Conservation (phyloP, 2,329 filamentous ascomycete genomes). For the Alternaria panax region DNA sequence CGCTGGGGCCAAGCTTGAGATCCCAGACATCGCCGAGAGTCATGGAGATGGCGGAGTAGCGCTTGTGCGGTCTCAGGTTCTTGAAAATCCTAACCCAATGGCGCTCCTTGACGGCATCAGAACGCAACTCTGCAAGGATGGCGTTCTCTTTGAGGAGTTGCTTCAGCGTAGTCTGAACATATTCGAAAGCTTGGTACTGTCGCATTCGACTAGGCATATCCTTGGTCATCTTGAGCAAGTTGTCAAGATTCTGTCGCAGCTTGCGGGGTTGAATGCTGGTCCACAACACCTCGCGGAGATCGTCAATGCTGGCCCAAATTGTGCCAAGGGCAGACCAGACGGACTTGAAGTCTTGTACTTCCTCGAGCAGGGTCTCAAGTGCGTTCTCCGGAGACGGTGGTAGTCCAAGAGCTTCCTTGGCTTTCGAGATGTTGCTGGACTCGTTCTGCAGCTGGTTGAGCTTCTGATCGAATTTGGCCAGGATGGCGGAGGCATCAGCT, state of each 20-base stretch:
- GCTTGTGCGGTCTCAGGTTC: constrained; percentile 86
- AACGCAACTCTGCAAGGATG: constrained; percentile 88
- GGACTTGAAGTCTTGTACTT: constrained; percentile 98
- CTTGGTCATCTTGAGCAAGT: constrained; percentile 95
- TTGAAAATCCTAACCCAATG: constrained; percentile 99
- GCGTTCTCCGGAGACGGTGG: constrained; percentile 79
- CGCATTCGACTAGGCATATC: constrained; percentile 99
- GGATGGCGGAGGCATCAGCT: constrained; percentile 81
- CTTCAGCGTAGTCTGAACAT: constrained; percentile 90
- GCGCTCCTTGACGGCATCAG: constrained; percentile 92
- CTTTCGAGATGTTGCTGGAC: constrained; percentile 91
- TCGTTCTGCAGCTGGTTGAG: constrained; percentile 87
- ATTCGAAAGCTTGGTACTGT: constrained; percentile 99
- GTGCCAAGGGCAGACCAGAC: constrained; percentile 96
- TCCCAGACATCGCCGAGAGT: constrained; percentile 99
- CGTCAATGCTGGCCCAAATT: constrained; percentile 95
- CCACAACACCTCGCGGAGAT: constrained; percentile 92
- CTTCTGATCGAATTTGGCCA: constrained; percentile 82
- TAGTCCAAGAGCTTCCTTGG: constrained; percentile 94
- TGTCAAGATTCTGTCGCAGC: constrained; percentile 86
- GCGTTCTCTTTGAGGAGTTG: constrained; percentile 90
- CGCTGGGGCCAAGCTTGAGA: constrained; percentile 85
- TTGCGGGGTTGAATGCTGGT: constrained; percentile 95
- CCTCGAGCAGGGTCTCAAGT: constrained; percentile 86
- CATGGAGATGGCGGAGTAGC: constrained; percentile 93